phyloP scores from a whole-genome alignment of 257 asterid species.

The Nicotiana tabacum region DNA sequence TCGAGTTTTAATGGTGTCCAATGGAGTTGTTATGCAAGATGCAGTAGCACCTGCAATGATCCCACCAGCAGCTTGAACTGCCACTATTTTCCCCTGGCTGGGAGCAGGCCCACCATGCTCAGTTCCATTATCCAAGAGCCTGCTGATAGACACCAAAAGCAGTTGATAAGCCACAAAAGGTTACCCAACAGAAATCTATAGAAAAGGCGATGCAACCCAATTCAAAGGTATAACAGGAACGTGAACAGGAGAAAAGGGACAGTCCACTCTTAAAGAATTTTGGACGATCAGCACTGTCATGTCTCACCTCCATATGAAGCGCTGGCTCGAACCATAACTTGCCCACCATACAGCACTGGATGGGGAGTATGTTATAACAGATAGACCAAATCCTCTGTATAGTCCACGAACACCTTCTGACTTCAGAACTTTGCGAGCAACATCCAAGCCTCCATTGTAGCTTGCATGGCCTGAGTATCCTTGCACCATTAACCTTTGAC shows the following conservation, averaged over 20 bases:
- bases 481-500: slow-evolving; percentile 89
- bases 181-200: neutral
- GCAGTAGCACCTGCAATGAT: slow-evolving; percentile 88
- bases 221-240: neutral
- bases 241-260: neutral
- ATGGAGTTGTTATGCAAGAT: slow-evolving; percentile 82
- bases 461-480: slow-evolving; percentile 77
- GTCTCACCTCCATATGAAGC: slow-evolving; percentile 79
- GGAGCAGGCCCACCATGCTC: slow-evolving; percentile 43
- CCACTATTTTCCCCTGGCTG: slow-evolving; percentile 48
- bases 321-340: slow-evolving; percentile 96
- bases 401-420: slow-evolving; percentile 88
- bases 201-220: slow-evolving; percentile 1
- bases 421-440: slow-evolving; percentile 72
- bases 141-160: slow-evolving; percentile 23
- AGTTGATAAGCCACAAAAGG: slow-evolving; percentile 2
- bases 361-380: slow-evolving; percentile 88
- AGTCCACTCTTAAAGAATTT: neutral
- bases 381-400: slow-evolving; percentile 93
- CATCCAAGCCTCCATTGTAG: slow-evolving; percentile 85
- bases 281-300: neutral
- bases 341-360: slow-evolving; percentile 99
- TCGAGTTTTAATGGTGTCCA: slow-evolving; percentile 94
- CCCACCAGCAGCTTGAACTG: slow-evolving; percentile 97
- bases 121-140: slow-evolving; percentile 51